These are phyloP conservation scores for Salvia rosmarinus DNA, from an alignment of 257 asterid species.

Conservation along the genomic window DNA sequence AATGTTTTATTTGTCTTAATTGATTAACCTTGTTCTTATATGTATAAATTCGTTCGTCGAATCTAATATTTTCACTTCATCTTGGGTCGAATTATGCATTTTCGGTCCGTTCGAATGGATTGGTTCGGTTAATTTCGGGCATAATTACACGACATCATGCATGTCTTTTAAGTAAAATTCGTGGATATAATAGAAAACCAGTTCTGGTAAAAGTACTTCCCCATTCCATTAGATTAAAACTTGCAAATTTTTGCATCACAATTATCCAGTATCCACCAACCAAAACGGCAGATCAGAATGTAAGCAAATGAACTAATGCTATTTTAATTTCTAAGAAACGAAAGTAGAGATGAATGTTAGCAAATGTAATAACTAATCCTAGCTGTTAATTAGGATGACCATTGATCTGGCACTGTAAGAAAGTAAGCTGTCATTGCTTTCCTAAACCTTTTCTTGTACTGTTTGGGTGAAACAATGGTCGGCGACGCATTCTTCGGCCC, in stretches of 20 bases:
- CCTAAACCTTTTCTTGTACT: conserved; percentile 93
- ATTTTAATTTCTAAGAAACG: no score
- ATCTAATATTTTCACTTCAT: no score
- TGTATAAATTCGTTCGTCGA: no score
- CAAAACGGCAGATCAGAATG: no score
- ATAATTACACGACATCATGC: no score
- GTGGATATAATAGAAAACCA: background rate
- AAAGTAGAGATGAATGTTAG: background rate
- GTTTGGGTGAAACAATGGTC: conserved; percentile 79
- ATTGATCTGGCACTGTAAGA: conserved; percentile 94
- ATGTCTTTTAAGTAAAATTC: background rate
- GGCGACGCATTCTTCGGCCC: conserved; percentile 87
- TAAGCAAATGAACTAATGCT: no score
- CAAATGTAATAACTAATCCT: background rate
- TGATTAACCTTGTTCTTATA: background rate
- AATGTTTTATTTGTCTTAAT: background rate
- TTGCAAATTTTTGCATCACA: background rate
- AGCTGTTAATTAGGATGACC: conserved; percentile 49
- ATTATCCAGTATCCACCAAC: no score
- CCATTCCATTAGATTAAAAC: background rate
- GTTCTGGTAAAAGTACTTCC: background rate
- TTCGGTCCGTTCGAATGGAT: no score
- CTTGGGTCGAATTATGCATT: no score
- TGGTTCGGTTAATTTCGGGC: no score
- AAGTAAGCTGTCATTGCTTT: conserved; percentile 87